These are phyloP conservation scores for Rhynchosporium agropyri DNA, from an alignment of 2,329 filamentous ascomycete genomes.

Conservation along the genomic window DNA sequence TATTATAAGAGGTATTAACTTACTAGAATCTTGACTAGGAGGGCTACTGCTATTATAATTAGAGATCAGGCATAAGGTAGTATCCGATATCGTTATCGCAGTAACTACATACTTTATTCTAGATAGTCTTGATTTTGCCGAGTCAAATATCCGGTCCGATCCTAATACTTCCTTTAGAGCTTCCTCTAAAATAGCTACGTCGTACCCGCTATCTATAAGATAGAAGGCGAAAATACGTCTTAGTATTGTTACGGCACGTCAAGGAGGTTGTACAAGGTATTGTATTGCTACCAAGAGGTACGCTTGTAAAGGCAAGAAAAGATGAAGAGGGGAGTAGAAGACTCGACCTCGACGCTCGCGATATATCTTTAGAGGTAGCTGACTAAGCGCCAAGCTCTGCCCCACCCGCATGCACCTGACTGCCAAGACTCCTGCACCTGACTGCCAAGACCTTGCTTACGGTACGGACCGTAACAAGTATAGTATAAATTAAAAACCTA, in stretches of 20 bases:
- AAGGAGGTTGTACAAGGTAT: no score
- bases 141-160: slow-evolving; percentile 24
- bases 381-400: no score
- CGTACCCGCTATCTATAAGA: slow-evolving; percentile 29
- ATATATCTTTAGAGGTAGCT: no score
- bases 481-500: slow-evolving; percentile 20
- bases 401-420: no score
- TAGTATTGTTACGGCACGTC: no score
- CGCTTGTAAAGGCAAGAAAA: no score
- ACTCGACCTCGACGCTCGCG: no score
- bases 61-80: slow-evolving; percentile 32
- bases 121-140: slow-evolving; percentile 20
- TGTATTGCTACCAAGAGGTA: no score
- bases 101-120: slow-evolving; percentile 33
- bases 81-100: slow-evolving; percentile 32
- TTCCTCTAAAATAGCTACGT: slow-evolving; percentile 27
- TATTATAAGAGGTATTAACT: slow-evolving; percentile 22
- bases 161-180: slow-evolving; percentile 29
- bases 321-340: no score
- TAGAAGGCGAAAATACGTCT: slow-evolving; percentile 24
- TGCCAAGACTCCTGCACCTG: no score
- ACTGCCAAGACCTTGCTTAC: no score
- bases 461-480: no score
- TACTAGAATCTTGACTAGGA: slow-evolving; percentile 26
- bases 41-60: slow-evolving; percentile 34